A percentile compares a stretch with the other conserved stretches of the same genome.
phyloP scores from a whole-genome alignment of 1,284 basidiomycete species.

The Hypsizygus ulmarius region DNA sequence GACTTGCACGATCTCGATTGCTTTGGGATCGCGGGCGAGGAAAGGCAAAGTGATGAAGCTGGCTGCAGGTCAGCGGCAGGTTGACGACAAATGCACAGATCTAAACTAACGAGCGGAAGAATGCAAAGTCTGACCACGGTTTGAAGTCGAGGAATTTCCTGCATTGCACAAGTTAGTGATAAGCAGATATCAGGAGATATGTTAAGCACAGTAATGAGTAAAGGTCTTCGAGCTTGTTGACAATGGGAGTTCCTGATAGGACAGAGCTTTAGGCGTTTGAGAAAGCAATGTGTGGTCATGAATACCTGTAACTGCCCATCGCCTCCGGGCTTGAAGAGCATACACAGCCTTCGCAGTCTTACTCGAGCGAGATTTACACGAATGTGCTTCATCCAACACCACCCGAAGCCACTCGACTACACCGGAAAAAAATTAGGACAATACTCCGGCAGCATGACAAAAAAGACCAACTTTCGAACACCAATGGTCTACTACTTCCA shows the following conservation, averaged over 20 bases:
- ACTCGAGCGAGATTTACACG: conserved; percentile 90
- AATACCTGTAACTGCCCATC: conserved; percentile 88
- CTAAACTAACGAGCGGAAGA: conserved; percentile 73
- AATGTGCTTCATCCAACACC: conserved; percentile 90
- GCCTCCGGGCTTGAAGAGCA: conserved; percentile 73
- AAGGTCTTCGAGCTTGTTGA: conserved; percentile 92
- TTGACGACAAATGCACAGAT: neutral
- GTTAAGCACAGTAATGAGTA: conserved; percentile 76
- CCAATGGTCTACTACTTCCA: conserved; percentile 43
- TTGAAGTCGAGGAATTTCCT: conserved; percentile 89
- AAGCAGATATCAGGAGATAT: conserved; percentile 5
- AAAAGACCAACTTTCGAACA: conserved; percentile 64
- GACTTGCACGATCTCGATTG: conserved; percentile 90
- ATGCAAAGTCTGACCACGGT: conserved; percentile 89
- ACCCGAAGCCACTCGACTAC: conserved; percentile 79
- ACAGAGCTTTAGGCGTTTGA: neutral
- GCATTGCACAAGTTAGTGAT: conserved; percentile 9
- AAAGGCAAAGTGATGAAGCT: conserved; percentile 91
- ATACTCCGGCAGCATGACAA: conserved; percentile 5
- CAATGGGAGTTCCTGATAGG: conserved; percentile 82
- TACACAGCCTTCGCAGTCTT: conserved; percentile 91
- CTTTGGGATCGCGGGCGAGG: conserved; percentile 82
- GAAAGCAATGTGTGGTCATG: neutral
- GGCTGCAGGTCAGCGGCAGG: conserved; percentile 1
- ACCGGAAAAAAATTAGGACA: conserved; percentile 2